Evolutionary conservation across 257 asterid genomes (phyloP), one percentile per base, ranked within the genome.

Genomic region (Nicotiana tabacum): DNA sequence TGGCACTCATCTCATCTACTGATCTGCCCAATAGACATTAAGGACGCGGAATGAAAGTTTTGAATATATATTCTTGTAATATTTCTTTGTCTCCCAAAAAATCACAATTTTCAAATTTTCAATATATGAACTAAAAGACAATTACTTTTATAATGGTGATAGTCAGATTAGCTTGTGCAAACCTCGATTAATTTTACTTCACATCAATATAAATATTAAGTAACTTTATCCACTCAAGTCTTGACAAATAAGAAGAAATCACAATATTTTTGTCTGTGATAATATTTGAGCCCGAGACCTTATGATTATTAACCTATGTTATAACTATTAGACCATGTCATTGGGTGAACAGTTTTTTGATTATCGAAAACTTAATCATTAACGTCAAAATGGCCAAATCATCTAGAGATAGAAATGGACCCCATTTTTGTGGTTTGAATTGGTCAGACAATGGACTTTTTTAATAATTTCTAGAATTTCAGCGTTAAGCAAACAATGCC

Each of bases 361-460:
- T 10, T 69, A 56, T 80, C 17, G 17, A 76, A n/a, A 85, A 76
- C 83, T 80, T 46, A 79, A 78, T 74, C 61, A 70, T 61, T 76
- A 35, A 80, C 61, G 46, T 39, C 12, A 21, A 37, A 46, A 77
- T 78, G 57, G 35, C 69, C 70, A 10, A 27, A 81, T 85, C 67
- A 77, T 60, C 24, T 60, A 56, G 17, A 43, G 35, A 29, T 13
- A 70, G 81, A 64, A 64, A 24, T 72, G 57, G 46, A 35, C 67
- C 76, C 85, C 27, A 51, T 37, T 74, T 39, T 67, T 35, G 11
- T 70, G 58, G 21, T 88, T 91, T 90, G 92, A 90, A 81, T 81
- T 57, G 76, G 87, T 84, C 87, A 84, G 74, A 66, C 10, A 53
- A 65, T 76, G 17, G 33, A 81, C 76, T 21, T 81, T 39, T 43